These are phyloP conservation scores for Xylaria sp. DNA, from an alignment of 2,329 filamentous ascomycete genomes.

Conservation along the genomic window DNA sequence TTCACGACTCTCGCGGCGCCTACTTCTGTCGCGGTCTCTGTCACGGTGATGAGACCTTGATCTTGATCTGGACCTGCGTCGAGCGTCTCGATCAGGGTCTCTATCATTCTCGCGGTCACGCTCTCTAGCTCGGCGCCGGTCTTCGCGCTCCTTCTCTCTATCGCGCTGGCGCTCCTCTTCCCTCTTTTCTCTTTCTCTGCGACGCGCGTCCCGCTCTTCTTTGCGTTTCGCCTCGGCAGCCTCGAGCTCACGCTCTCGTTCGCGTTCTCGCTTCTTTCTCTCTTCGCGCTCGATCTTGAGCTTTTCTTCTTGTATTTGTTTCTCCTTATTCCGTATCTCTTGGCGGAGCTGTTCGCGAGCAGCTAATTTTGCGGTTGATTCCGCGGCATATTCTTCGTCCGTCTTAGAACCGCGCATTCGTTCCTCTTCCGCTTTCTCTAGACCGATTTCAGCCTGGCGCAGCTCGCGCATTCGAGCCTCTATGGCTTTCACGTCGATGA, in stretches of 20 bases:
- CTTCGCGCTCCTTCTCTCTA: conserved; percentile 66
- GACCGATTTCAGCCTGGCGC: conserved; percentile 74
- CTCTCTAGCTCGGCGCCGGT: conserved; percentile 60
- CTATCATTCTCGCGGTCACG: conserved; percentile 50
- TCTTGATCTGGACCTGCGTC: conserved; percentile 51
- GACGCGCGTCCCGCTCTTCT: conserved; percentile 62
- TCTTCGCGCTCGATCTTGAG: conserved; percentile 67
- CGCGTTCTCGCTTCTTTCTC: conserved; percentile 61
- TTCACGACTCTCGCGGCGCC: conserved; percentile 49
- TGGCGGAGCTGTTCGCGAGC: conserved; percentile 72
- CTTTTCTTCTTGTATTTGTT: conserved; percentile 71
- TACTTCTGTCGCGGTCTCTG: conserved; percentile 52
- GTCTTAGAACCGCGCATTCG: conserved; percentile 73
- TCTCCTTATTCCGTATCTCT: conserved; percentile 68
- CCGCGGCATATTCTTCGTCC: conserved; percentile 77
- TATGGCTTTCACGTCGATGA: conserved; percentile 76
- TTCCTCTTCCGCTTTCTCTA: conserved; percentile 74
- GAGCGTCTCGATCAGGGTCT: conserved; percentile 44
- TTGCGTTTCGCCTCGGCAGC: conserved; percentile 62
- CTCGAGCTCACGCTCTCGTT: conserved; percentile 61
- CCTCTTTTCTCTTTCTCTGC: conserved; percentile 55
- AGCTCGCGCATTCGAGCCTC: conserved; percentile 76
- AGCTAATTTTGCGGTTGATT: conserved; percentile 69
- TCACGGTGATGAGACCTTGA: conserved; percentile 49
- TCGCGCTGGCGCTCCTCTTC: conserved; percentile 54